Base-by-base conservation (phyloP, 495 filamentous ascomycete genomes). In the Hypoxylon trugodes region DNA sequence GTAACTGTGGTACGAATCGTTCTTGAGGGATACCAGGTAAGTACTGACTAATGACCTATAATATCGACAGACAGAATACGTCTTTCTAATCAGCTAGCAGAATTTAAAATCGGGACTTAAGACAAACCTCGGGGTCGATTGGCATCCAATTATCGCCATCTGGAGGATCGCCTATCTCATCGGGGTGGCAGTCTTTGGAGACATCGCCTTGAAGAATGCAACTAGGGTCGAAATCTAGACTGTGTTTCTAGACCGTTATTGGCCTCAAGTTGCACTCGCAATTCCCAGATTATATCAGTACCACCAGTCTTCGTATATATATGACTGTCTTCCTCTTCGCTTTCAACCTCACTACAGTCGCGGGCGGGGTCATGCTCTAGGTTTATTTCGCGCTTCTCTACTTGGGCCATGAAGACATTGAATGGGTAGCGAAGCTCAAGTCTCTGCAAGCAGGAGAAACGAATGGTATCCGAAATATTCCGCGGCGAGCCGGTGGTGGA, bases 41-140 rank as follows among this genome's bases (percentile, higher is more conserved):
- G n/a, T n/a, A n/a, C 58, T 61, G 12, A 61, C 58, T 32, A 25
- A 24, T 53, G 48, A 61, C 12, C 48, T 37, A 40, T 61, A 51
- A 21, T 45, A 37, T 22, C 30, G 58, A 2, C 22, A 28, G 5
- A 61, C 30, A 10, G 6, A 4, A 47, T 30, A 19, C 18, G 18
- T 7, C 58, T 61, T 22, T 4, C 24, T 4, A 28, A 38, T 60
- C 24, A 61, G 58, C 40, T 1, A 36, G 15, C 1, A 6, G 22
- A 19, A 30, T 9, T 15, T n/a, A 6, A n/a, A 8, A 10, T 5
- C 2, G 37, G 9, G 24, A 4, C 24, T 8, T 15, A 1, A 28
- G 22, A 53, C 58, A 6, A 38, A 61, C 48, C 2, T 25, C 21
- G 5, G 48, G 48, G 9, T 52, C n/a, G 28, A 2, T 15, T 5